Percentiles rank a stretch among this genome's conserved stretches.
Conservation (phyloP, 2,329 filamentous ascomycete genomes). For the Clarireedia monteithiana region DNA sequence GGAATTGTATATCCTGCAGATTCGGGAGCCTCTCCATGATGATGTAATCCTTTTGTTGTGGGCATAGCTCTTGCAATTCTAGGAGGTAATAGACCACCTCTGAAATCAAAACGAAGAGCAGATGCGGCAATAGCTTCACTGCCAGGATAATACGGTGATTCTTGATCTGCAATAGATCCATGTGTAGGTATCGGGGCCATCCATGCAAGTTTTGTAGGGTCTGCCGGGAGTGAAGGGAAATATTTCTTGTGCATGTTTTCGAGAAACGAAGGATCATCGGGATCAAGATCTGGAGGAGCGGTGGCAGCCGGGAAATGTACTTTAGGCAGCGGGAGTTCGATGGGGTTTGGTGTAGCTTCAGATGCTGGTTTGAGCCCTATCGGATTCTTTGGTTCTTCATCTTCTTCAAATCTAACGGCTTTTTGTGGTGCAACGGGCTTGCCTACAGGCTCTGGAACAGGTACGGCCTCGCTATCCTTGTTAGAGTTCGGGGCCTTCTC, state of each 20-base stretch:
- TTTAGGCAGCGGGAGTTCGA: slow-evolving; percentile 39
- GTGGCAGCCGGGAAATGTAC: slow-evolving; percentile 36
- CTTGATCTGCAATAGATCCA: slow-evolving; percentile 55
- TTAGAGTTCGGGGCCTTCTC: background rate
- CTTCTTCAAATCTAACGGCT: slow-evolving; percentile 34
- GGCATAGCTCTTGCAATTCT: slow-evolving; percentile 66
- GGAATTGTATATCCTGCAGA: slow-evolving; percentile 89
- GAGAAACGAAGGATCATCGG: slow-evolving; percentile 75
- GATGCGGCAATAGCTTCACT: slow-evolving; percentile 65
- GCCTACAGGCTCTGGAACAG: slow-evolving; percentile 20
- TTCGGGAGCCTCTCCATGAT: slow-evolving; percentile 87
- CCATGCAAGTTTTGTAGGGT: slow-evolving; percentile 83
- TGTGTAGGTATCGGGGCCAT: slow-evolving; percentile 66
- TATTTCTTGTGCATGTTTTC: slow-evolving; percentile 82
- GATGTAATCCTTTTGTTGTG: slow-evolving; percentile 74
- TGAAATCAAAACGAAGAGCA: slow-evolving; percentile 83
- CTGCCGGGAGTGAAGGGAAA: slow-evolving; percentile 79
- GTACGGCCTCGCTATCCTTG: slow-evolving; percentile 6
- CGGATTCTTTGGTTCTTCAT: slow-evolving; percentile 33
- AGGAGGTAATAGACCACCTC: slow-evolving; percentile 72
- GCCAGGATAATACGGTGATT: slow-evolving; percentile 75
- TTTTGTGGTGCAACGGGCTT: slow-evolving; percentile 33
- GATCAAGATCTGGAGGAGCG: slow-evolving; percentile 67
- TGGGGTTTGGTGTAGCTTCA: slow-evolving; percentile 45
- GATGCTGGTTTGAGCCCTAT: slow-evolving; percentile 32